Conservation (phyloP, 169 alveolate species). For the Cryptosporidium ryanae region DNA sequence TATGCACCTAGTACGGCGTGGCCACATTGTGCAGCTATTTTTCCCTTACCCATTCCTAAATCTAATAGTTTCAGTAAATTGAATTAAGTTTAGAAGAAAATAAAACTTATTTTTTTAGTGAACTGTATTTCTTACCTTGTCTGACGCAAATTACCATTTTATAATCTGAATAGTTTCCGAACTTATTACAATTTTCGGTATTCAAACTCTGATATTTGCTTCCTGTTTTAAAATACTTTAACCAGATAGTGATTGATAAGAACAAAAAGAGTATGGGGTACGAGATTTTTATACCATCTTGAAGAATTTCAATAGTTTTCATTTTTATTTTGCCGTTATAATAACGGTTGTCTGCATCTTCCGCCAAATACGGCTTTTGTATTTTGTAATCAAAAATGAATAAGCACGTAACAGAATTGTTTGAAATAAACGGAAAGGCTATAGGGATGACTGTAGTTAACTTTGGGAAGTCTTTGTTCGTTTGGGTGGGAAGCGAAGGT, state of each 20-base stretch:
- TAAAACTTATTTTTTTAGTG: neutral
- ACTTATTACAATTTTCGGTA: neutral
- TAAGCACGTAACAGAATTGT: constrained; percentile 1
- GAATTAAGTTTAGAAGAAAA: neutral
- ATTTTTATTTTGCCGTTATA: neutral
- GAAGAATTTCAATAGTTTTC: constrained; percentile 7
- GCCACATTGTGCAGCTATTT: constrained; percentile 87
- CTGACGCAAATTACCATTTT: constrained; percentile 60
- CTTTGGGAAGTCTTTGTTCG: constrained; percentile 56
- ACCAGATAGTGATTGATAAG: neutral
- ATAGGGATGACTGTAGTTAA: neutral
- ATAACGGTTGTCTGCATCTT: neutral
- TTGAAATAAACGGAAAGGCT: neutral
- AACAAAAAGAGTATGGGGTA: constrained; percentile 4
- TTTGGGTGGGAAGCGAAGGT: constrained; percentile 46
- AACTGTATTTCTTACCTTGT: constrained; percentile 43
- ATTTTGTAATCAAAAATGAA: constrained; percentile 23
- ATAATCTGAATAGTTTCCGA: constrained; percentile 8
- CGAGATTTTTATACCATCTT: constrained; percentile 23
- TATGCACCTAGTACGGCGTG: constrained; percentile 88
- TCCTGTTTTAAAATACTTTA: neutral
- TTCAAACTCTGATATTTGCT: neutral
- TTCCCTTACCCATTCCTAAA: constrained; percentile 88
- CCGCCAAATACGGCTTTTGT: constrained; percentile 26
- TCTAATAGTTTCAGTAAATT: constrained; percentile 47